Conservation (phyloP, 148 eudicot genomes). For the Heliamphora exappendiculata region DNA sequence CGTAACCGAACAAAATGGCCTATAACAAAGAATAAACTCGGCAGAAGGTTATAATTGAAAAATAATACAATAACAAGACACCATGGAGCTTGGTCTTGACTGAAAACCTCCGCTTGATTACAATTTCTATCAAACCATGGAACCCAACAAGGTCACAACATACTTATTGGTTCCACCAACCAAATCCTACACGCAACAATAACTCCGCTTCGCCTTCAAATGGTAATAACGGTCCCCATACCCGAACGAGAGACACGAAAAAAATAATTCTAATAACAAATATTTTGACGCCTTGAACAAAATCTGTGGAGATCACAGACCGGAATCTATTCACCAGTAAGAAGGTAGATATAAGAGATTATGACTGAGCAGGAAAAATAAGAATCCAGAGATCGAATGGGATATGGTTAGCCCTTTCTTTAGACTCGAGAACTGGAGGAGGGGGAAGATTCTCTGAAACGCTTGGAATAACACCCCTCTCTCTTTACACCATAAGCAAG, state of each 20-base stretch:
- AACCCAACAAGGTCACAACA: conserved; percentile 5
- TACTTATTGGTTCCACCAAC: conserved; percentile 5
- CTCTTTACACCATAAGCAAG: conserved; percentile 4
- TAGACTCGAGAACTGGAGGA: background rate
- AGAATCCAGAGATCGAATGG: background rate
- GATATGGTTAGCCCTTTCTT: background rate
- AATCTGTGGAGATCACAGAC: background rate
- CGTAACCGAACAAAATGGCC: background rate
- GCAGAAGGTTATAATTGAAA: background rate
- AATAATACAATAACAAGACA: background rate
- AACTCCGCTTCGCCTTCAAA: background rate
- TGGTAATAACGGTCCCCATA: background rate
- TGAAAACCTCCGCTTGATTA: background rate
- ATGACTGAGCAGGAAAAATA: background rate
- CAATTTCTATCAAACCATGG: conserved; percentile 4
- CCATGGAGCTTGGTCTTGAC: background rate
- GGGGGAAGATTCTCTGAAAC: background rate
- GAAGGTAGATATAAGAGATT: conserved; percentile 1
- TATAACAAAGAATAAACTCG: background rate
- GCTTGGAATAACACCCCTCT: conserved; percentile 7
- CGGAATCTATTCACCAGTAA: background rate
- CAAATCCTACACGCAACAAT: conserved; percentile 5
- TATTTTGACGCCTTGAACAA: background rate
- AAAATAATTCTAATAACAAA: background rate
- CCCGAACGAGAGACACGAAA: background rate